Conservation (phyloP, 129 eudicot genomes). For the Arctium minus region DNA sequence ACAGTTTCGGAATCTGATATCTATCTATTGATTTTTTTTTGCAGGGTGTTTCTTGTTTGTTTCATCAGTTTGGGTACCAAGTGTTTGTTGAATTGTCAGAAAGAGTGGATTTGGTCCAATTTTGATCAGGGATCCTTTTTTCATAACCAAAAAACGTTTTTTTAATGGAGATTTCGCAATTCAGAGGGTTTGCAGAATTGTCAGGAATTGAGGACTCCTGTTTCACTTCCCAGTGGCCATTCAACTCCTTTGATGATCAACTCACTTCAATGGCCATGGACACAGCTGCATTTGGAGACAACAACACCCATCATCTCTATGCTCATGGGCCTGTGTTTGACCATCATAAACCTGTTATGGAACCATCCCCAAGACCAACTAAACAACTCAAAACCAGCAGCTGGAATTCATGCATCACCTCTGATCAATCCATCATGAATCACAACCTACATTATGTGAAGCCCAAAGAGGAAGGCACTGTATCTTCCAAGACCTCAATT, state of each 20-base stretch:
- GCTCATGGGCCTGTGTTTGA: slow-evolving; percentile 16
- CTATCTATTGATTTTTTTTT: not conserved
- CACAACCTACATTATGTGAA: slow-evolving; percentile 25
- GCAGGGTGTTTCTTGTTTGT: slow-evolving; percentile 8
- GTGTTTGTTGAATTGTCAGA: not conserved
- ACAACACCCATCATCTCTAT: slow-evolving; percentile 4
- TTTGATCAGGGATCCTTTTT: not conserved
- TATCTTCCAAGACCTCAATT: slow-evolving; percentile 24
- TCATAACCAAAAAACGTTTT: not conserved
- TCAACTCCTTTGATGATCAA: slow-evolving; percentile 48
- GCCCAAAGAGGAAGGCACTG: slow-evolving; percentile 41
- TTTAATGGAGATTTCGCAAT: slow-evolving; percentile 55
- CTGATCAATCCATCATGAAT: slow-evolving; percentile 27
- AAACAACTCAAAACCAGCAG: slow-evolving; percentile 47
- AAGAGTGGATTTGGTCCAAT: not conserved
- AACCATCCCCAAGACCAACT: slow-evolving; percentile 39
- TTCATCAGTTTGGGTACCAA: not conserved
- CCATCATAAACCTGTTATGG: slow-evolving; percentile 11
- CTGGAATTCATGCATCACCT: slow-evolving; percentile 27
- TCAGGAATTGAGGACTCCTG: slow-evolving; percentile 66
- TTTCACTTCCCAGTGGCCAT: slow-evolving; percentile 49
- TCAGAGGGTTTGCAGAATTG: slow-evolving; percentile 47
- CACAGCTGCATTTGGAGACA: slow-evolving; percentile 34
- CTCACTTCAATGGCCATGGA: slow-evolving; percentile 24
- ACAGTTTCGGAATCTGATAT: not conserved